Percentiles rank a stretch among this genome's conserved stretches.
These are phyloP conservation scores for Chloropicon primus DNA, from an alignment of 139 green algal species.

Conservation along the genomic window DNA sequence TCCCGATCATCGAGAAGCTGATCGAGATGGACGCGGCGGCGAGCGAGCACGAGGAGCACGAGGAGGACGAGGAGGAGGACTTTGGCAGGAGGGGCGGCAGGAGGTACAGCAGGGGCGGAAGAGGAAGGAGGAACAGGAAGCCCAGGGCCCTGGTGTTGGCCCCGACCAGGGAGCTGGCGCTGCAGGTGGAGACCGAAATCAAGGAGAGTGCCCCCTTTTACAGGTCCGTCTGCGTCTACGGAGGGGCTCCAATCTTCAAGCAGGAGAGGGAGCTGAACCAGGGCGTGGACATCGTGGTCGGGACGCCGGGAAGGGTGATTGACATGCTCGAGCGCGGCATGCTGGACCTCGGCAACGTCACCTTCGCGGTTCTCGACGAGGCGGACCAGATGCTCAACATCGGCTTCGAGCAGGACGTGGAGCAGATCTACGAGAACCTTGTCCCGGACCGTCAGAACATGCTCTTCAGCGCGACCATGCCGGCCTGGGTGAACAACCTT, in stretches of 20 bases:
- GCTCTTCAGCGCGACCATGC: conserved; percentile 94
- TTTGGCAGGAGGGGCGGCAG: not conserved
- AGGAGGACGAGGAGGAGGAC: not conserved
- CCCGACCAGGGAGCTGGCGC: conserved; percentile 94
- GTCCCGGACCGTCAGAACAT: conserved; percentile 75
- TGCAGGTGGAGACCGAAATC: conserved; percentile 92
- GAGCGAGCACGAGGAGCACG: not conserved
- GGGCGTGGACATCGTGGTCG: conserved; percentile 88
- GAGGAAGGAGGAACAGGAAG: conserved; percentile 14
- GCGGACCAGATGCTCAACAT: conserved; percentile 96
- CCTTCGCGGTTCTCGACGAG: conserved; percentile 90
- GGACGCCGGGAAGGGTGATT: conserved; percentile 89
- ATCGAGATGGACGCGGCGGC: conserved; percentile 31
- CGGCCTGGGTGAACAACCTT: conserved; percentile 84
- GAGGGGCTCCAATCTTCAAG: conserved; percentile 37
- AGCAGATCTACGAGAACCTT: conserved; percentile 72
- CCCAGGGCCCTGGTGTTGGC: conserved; percentile 80
- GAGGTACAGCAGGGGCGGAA: not conserved
- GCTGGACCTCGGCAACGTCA: conserved; percentile 61
- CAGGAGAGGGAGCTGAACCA: conserved; percentile 51
- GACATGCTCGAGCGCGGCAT: conserved; percentile 76
- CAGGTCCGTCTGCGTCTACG: conserved; percentile 70
- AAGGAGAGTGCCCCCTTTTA: conserved; percentile 45
- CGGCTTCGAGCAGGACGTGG: conserved; percentile 96
- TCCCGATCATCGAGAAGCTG: conserved; percentile 87